A percentile compares a stretch with the other conserved stretches of the same genome.
Evolutionary conservation across 2,329 filamentous ascomycete species (phyloP).

Genomic region (Aspergillus fumigatiaffinis): DNA sequence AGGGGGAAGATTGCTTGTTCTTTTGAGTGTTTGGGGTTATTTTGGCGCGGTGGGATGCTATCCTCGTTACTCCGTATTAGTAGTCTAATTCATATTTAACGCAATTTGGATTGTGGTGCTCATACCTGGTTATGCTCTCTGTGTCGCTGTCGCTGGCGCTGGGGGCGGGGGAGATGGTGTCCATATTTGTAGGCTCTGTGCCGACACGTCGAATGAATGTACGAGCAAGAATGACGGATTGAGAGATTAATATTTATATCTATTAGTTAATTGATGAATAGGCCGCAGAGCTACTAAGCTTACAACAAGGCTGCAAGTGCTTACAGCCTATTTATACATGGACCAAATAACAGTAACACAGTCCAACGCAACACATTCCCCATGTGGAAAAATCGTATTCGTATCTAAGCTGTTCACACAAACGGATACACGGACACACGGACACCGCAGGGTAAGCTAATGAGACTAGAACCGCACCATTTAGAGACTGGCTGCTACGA

Average conservation of each 20-base stretch:
- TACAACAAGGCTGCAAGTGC: not conserved
- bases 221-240: too few species aligned
- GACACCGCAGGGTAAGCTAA: too few species aligned
- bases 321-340: not conserved
- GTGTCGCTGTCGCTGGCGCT: not conserved
- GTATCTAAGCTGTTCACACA: not conserved
- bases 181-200: not conserved
- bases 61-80: too few species aligned
- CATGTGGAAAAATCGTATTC: not conserved
- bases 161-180: not conserved
- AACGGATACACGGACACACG: not conserved
- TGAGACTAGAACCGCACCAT: too few species aligned
- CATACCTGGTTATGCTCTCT: not conserved
- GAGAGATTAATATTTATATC: too few species aligned
- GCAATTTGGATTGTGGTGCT: too few species aligned
- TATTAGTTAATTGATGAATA: too few species aligned
- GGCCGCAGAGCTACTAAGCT: not conserved
- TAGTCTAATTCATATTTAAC: not conserved
- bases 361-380: not conserved
- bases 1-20: constrained; percentile 22
- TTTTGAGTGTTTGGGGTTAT: constrained; percentile 15
- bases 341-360: not conserved
- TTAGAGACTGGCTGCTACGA: not conserved
- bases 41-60: constrained; percentile 2
- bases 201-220: too few species aligned